Percentiles rank a stretch among this genome's conserved stretches.
phyloP scores from a whole-genome alignment of 1,139 yeast genomes.

The Hanseniaspora uvarum region DNA sequence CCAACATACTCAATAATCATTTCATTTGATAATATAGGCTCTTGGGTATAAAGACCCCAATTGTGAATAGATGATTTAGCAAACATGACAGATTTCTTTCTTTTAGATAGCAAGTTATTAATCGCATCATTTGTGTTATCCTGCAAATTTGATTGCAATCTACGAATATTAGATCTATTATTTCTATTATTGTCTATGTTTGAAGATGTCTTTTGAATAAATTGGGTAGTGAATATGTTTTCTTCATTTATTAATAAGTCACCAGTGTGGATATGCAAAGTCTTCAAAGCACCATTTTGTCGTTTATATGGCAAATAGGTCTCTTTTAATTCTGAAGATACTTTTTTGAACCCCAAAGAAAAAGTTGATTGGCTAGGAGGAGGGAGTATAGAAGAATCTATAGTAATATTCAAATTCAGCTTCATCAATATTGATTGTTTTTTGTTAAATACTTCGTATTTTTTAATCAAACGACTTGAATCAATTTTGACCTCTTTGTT shows the following conservation, averaged over 20 bases:
- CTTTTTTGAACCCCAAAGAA: conserved; percentile 65
- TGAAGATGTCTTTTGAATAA: conserved; percentile 10
- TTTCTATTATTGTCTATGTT: conserved; percentile 34
- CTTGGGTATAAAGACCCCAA: conserved; percentile 95
- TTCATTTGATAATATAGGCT: conserved; percentile 86
- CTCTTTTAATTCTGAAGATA: conserved; percentile 61
- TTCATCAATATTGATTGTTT: conserved; percentile 22
- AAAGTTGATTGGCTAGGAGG: conserved; percentile 29
- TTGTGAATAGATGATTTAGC: conserved; percentile 95
- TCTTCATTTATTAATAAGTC: conserved; percentile 30
- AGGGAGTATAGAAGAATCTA: conserved; percentile 28
- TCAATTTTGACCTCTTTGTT: not conserved
- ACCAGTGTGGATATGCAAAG: conserved; percentile 23
- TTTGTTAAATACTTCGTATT: conserved; percentile 27
- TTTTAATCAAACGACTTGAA: not conserved
- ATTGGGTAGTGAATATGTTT: conserved; percentile 30
- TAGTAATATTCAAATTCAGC: conserved; percentile 25
- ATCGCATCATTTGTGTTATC: conserved; percentile 19
- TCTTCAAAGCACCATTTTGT: conserved; percentile 34
- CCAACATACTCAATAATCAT: conserved; percentile 99
- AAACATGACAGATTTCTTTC: conserved; percentile 89
- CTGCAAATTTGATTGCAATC: conserved; percentile 12
- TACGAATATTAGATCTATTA: conserved; percentile 22
- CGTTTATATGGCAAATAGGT: conserved; percentile 68
- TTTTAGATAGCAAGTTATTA: conserved; percentile 45